phyloP scores from a whole-genome alignment of 495 filamentous ascomycete species.

The Immersiella caudata region DNA sequence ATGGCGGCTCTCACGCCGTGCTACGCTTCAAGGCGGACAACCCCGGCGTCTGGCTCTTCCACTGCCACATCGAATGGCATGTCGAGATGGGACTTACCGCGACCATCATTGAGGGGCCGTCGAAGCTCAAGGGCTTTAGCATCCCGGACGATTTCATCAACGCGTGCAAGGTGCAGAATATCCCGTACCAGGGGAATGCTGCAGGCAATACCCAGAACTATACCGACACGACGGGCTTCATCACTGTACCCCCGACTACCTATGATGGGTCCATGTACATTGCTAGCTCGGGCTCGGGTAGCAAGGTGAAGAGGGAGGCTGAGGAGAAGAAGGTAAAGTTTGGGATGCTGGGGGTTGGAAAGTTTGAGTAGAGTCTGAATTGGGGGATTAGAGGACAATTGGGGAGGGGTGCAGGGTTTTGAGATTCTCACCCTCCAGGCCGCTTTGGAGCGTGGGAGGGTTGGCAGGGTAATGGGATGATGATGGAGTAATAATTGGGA shows the following conservation, averaged over 20 bases:
- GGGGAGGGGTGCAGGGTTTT: neutral
- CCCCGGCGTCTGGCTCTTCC: constrained; percentile 78
- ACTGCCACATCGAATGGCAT: constrained; percentile 86
- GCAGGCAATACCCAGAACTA: constrained; percentile 69
- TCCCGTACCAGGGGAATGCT: constrained; percentile 68
- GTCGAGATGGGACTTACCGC: constrained; percentile 71
- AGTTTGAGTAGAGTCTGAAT: neutral
- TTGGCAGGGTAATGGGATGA: neutral
- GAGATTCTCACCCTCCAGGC: no score
- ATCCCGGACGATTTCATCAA: constrained; percentile 67
- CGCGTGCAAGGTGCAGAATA: constrained; percentile 55
- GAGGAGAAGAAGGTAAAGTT: neutral
- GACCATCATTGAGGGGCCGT: constrained; percentile 71
- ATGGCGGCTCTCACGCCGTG: constrained; percentile 57
- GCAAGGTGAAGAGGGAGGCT: neutral
- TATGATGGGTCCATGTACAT: constrained; percentile 46
- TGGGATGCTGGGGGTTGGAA: neutral
- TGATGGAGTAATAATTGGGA: neutral
- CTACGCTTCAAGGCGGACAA: constrained; percentile 66
- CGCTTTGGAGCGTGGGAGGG: no score
- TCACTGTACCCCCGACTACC: constrained; percentile 42
- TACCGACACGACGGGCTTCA: constrained; percentile 60
- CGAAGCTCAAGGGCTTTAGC: constrained; percentile 56
- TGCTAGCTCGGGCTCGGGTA: neutral
- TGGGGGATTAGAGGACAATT: neutral